phyloP scores from a whole-genome alignment of 73 alveolate species.

The Paramecium sonneborni region DNA sequence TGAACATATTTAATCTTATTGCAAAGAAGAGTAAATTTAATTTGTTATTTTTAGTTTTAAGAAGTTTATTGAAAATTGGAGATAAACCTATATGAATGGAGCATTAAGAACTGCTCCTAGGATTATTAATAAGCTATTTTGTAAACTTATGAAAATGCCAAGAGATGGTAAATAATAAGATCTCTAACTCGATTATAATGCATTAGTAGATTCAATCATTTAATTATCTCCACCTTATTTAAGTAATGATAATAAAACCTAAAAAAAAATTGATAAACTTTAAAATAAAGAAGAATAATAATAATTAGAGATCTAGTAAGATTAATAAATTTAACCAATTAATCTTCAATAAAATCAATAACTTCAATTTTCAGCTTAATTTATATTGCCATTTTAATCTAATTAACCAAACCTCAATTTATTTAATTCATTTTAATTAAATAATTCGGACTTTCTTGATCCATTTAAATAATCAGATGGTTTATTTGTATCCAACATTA shows the following conservation, averaged over 20 bases:
- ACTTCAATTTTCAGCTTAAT: neutral
- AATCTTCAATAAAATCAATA: neutral
- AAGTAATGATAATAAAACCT: conserved; percentile 1
- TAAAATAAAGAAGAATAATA: neutral
- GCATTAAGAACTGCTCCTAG: conserved; percentile 57
- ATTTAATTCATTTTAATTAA: neutral
- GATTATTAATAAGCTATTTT: conserved; percentile 38
- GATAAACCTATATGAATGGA: conserved; percentile 57
- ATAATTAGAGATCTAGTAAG: neutral
- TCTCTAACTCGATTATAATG: conserved; percentile 53
- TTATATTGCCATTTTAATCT: neutral
- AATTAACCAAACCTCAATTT: neutral
- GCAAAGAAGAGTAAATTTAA: conserved; percentile 12
- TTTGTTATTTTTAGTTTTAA: neutral
- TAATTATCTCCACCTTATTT: conserved; percentile 64
- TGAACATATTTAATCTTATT: conserved; percentile 18
- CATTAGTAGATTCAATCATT: conserved; percentile 67
- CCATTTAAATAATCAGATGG: neutral
- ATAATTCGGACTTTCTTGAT: neutral
- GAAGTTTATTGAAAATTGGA: conserved; percentile 37
- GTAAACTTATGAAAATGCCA: conserved; percentile 57
- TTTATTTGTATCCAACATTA: neutral
- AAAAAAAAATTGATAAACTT: neutral
- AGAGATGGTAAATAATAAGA: conserved; percentile 27
- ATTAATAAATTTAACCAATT: neutral